phyloP scores from a whole-genome alignment of 129 eudicot genomes.

The Flaveria ramosissima region DNA sequence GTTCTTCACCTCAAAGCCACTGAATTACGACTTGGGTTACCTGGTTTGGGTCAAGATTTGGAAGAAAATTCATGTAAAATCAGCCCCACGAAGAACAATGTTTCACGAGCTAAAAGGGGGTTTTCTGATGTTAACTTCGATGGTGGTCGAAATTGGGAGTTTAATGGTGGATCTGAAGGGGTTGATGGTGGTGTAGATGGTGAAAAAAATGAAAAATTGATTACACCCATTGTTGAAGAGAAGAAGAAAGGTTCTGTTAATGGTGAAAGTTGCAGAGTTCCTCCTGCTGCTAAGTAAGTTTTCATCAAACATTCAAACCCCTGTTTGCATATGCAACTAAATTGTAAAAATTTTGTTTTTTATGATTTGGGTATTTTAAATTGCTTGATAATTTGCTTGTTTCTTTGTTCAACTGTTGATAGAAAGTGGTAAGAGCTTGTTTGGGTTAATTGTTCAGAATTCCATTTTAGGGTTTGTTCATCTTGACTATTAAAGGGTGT shows the following conservation, averaged over 20 bases:
- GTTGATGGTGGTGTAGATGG: conserved; percentile 28
- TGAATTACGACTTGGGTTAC: conserved; percentile 88
- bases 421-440: background rate
- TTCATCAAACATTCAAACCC: background rate
- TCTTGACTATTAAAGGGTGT: background rate
- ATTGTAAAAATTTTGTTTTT: background rate
- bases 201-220: conserved; percentile 26
- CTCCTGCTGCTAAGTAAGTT: conserved; percentile 68
- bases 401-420: background rate
- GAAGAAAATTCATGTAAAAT: conserved; percentile 28
- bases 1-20: conserved; percentile 69
- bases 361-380: background rate
- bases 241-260: conserved; percentile 47
- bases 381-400: background rate
- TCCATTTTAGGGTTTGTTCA: background rate
- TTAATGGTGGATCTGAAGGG: conserved; percentile 48
- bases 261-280: conserved; percentile 39
- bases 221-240: conserved; percentile 44
- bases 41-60: conserved; percentile 65
- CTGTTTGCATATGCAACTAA: background rate
- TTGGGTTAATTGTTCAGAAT: background rate
- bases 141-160: conserved; percentile 62
- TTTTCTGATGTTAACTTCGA: conserved; percentile 60
- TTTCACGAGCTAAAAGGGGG: conserved; percentile 66
- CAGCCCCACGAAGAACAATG: conserved; percentile 37